Evolutionary conservation across 306 rosid species (phyloP).

Genomic region (Amphicarpaea edgeworthii): DNA sequence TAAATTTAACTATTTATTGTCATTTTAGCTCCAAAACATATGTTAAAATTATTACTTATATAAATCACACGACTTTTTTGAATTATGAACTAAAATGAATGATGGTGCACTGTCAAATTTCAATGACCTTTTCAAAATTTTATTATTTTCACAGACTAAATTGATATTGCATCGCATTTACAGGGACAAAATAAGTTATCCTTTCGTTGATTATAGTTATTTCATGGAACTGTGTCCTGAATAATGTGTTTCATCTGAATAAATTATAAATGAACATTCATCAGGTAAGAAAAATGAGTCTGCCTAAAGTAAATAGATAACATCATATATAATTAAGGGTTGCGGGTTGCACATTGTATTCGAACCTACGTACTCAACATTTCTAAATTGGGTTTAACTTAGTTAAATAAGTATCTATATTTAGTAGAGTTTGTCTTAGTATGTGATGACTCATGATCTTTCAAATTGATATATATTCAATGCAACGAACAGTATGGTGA

Average conservation of each 20-base stretch:
- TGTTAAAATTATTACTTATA: no score
- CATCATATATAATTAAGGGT: neutral
- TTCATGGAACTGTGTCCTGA: neutral
- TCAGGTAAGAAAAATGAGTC: neutral
- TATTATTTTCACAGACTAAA: no score
- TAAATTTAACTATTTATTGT: no score
- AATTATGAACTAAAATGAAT: no score
- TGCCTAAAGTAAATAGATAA: neutral
- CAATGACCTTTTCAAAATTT: no score
- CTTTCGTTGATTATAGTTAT: no score
- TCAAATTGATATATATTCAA: constrained; percentile 49
- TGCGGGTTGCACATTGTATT: constrained; percentile 43
- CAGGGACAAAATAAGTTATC: no score
- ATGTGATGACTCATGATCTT: constrained; percentile 48
- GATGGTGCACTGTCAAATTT: no score
- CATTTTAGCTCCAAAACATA: no score
- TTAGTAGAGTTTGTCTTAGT: constrained; percentile 44
- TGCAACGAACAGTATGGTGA: constrained; percentile 35
- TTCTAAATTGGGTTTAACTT: constrained; percentile 35
- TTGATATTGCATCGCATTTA: no score
- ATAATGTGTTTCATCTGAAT: neutral
- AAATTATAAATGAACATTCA: neutral
- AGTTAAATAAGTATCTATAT: neutral
- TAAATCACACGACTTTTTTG: no score
- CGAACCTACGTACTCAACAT: constrained; percentile 20